Evolutionary conservation across 1,284 basidiomycete species (phyloP), one percentile per base, ranked within the genome.

Genomic region (Apiotrichum laibachii): DNA sequence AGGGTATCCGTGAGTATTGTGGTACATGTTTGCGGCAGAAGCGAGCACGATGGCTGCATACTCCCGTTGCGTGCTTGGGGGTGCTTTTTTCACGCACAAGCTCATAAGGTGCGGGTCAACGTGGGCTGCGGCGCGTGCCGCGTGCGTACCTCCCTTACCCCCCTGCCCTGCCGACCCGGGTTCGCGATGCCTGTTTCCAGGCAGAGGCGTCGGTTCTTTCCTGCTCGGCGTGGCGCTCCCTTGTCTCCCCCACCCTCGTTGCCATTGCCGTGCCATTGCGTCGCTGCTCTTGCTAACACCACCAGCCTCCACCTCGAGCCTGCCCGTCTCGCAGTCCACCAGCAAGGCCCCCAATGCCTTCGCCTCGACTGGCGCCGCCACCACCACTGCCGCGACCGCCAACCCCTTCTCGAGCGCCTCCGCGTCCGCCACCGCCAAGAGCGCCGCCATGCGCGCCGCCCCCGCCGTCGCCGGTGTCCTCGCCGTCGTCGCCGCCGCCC

Each of bases 1-100:
- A 62, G 35, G 77, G 77, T 15, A 60, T 45, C 22, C 58, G 75
- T 75, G 44, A 54, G 69, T 67, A 42, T 67, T 93, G 90, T 39
- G 35, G 8, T 37, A 37, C 35, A 8, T 18, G 15, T 42, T 42
- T 16, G 37, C 12, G 16, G 37, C 45, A 44, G 18, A 26, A 11
- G 9, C 44, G 26, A 31, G 26, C 26, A 31, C 26, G 4, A 31
- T 31, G 26, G 26, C 26, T 3, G 26, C 26, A 31, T 31, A 31
- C 26, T 31, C 26, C 26, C 26, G 26, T 31, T 31, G 26, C 26
- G 26, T 31, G 26, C 26, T 45, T 11, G 13, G 16, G 16, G 42
- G 13, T 21, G 2, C 15, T 10, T 21, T 45, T 45, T 16, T 21
- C 44, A 44, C 42, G 42, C 44, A 45, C 26, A 31, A 31, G 26